phyloP scores from a whole-genome alignment of 2,329 filamentous ascomycete species.

The Arachnomyces sp. region DNA sequence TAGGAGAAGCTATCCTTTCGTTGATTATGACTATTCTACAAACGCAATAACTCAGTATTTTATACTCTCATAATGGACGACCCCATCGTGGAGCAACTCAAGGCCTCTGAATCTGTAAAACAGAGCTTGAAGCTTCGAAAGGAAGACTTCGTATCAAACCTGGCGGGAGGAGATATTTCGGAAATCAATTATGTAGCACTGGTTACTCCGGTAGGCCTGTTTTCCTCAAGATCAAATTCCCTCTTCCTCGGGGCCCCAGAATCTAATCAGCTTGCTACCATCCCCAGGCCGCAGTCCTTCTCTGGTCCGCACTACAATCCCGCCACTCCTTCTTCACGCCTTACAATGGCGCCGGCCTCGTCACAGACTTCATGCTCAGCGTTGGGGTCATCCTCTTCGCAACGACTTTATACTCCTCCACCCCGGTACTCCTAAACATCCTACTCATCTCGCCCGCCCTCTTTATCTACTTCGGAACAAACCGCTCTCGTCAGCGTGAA shows the following conservation, averaged over 20 bases:
- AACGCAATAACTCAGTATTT: too few relatives aligned
- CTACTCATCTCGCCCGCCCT: slow-evolving; percentile 65
- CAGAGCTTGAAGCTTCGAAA: slow-evolving; percentile 79
- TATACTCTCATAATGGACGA: too few relatives aligned
- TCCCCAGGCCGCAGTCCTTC: slow-evolving; percentile 62
- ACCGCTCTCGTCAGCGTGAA: slow-evolving; percentile 18
- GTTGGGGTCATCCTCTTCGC: slow-evolving; percentile 73
- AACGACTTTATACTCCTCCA: slow-evolving; percentile 72
- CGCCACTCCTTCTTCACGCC: slow-evolving; percentile 75
- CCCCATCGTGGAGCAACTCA: too few relatives aligned
- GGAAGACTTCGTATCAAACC: slow-evolving; percentile 89
- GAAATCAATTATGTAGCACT: slow-evolving; percentile 84
- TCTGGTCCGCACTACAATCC: slow-evolving; percentile 84
- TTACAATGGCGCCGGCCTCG: slow-evolving; percentile 58
- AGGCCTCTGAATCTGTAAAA: background rate
- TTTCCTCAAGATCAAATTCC: background rate
- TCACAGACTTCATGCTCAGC: slow-evolving; percentile 82
- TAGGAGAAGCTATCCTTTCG: too few relatives aligned
- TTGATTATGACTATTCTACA: too few relatives aligned
- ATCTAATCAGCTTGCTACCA: slow-evolving; percentile 1
- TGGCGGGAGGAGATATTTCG: slow-evolving; percentile 69
- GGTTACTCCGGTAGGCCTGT: slow-evolving; percentile 65
- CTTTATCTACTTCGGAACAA: slow-evolving; percentile 47
- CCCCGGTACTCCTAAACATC: slow-evolving; percentile 63
- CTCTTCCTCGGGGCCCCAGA: slow-evolving; percentile 10